Evolutionary conservation across 495 filamentous ascomycete genomes (phyloP), one percentile per base, ranked within the genome.

Genomic region (Jackrogersella minutella): DNA sequence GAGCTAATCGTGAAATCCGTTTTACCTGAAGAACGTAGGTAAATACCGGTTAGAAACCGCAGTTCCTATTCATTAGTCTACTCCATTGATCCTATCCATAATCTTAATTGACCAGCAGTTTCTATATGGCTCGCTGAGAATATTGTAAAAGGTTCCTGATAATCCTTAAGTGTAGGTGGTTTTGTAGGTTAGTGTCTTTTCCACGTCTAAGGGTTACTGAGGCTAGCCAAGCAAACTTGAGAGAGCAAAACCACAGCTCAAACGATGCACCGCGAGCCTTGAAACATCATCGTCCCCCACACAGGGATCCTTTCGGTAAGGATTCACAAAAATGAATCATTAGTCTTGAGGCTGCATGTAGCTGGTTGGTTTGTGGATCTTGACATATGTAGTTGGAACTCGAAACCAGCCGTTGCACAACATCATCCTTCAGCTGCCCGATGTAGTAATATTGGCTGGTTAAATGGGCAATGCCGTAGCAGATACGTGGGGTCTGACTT

Each of bases 401-500:
- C 50, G 56, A 64, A 69, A 69, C 60, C 37, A 11, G 21, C 37
- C 31, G 61, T 69, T 53, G 50, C 55, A 58, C 66, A 57, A 26
- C 56, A 60, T 41, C 61, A 62, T 36, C 51, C 57, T 69, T 41
- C 51, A 46, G 61, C 51, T 55, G 41, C 60, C 49, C 61, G 41
- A 47, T 52, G 60, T 64, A 47, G 66, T 56, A 41, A 57, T 62
- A 55, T 63, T 53, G 51, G 21, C 43, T 26, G 17, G 37, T 61
- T 44, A 41, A 66, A 60, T 61, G 61, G 50, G 66, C 55, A 64
- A 33, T 60, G 41, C 39, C 33, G 59, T 58, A 50, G 49, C 31
- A 53, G 43, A 60, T 44, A n/a, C n/a, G n/a, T n/a, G 40, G 40
- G 24, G 31, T 50, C 50, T 50, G 10, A 24, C 58, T 66, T 56